Evolutionary conservation across 306 rosid species (phyloP).

Genomic region (Prunus persica): DNA sequence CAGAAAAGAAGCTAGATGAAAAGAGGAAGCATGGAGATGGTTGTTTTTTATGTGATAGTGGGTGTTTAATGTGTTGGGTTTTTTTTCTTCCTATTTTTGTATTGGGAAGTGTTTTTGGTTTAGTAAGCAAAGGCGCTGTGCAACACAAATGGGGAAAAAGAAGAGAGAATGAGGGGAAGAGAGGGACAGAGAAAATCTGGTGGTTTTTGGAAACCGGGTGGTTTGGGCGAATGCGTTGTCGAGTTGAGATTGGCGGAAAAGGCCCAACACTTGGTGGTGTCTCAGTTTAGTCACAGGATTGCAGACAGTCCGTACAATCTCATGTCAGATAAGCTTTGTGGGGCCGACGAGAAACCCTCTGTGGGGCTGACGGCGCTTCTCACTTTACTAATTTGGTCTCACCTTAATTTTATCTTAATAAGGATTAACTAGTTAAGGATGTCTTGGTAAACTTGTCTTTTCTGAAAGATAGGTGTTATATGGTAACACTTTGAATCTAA

Average conservation of each 20-base stretch:
- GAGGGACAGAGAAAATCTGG: background rate
- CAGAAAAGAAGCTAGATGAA: slow-evolving; percentile 14
- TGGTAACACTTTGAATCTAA: too few relatives aligned
- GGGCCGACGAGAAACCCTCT: background rate
- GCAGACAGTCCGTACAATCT: slow-evolving; percentile 31
- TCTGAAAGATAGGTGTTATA: too few relatives aligned
- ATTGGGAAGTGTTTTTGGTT: slow-evolving; percentile 13
- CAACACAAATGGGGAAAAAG: background rate
- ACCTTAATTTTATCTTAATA: too few relatives aligned
- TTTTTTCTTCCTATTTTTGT: slow-evolving; percentile 47
- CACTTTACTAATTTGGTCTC: background rate
- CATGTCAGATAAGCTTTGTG: background rate
- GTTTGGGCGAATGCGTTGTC: slow-evolving; percentile 37
- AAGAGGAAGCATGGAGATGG: background rate
- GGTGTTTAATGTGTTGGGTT: background rate
- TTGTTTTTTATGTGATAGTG: background rate
- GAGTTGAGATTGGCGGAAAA: slow-evolving; percentile 9
- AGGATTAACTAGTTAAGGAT: too few relatives aligned
- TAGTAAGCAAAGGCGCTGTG: background rate
- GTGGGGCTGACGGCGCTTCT: background rate
- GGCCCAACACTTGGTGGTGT: slow-evolving; percentile 14
- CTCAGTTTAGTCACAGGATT: slow-evolving; percentile 18
- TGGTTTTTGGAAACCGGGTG: slow-evolving; percentile 5
- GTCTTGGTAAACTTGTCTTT: too few relatives aligned
- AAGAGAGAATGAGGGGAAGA: background rate